Evolutionary conservation across 805 yeast species (phyloP).

Genomic region (Candida broadrunensis): DNA sequence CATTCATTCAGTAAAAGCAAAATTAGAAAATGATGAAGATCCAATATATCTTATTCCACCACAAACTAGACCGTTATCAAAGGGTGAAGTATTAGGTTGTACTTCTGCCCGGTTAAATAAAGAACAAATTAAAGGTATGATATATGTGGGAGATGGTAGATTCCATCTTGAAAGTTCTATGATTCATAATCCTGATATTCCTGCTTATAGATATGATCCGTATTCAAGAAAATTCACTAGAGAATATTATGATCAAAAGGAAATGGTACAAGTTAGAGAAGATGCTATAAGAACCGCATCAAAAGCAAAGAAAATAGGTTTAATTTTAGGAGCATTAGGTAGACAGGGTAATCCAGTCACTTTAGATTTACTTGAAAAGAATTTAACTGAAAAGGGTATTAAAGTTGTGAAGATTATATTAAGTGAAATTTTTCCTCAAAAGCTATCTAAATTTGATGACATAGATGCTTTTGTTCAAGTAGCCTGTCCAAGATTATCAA

Average conservation of each 20-base stretch:
- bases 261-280: conserved; percentile 69
- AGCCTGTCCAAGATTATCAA: conserved; percentile 93
- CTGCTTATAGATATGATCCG: conserved; percentile 94
- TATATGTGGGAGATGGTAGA: conserved; percentile 94
- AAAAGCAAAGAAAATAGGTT: conserved; percentile 65
- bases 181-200: conserved; percentile 93
- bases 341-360: conserved; percentile 90
- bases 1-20: conserved; percentile 70
- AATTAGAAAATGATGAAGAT: conserved; percentile 49
- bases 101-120: conserved; percentile 80
- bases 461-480: conserved; percentile 95
- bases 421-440: conserved; percentile 91
- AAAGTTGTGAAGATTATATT: conserved; percentile 77
- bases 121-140: conserved; percentile 69
- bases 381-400: conserved; percentile 53
- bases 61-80: conserved; percentile 87
- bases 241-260: conserved; percentile 84
- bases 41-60: conserved; percentile 74
- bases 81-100: conserved; percentile 95
- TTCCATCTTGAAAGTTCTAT: conserved; percentile 94
- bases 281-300: conserved; percentile 69
- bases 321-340: conserved; percentile 90
- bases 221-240: conserved; percentile 87
- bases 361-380: conserved; percentile 58
- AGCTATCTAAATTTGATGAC: conserved; percentile 86